Base-by-base conservation (phyloP, 2,329 filamentous ascomycete genomes). In the Neopestalotiopsis clavispora region DNA sequence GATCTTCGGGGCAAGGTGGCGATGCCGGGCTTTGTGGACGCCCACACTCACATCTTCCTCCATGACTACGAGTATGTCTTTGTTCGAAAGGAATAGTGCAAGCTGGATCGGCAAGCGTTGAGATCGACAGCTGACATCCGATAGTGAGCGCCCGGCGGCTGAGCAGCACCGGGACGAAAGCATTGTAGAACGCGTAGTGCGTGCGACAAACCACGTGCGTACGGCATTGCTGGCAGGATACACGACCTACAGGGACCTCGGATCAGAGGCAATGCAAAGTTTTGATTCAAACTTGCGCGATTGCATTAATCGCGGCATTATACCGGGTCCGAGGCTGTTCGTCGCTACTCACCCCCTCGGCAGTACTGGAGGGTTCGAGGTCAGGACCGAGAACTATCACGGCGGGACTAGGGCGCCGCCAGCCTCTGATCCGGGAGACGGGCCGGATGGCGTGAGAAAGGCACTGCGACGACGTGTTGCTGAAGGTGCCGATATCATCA, bases 151-250 rank as follows among this genome's bases (percentile, higher is more conserved):
- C 9, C 69, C 78, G 5, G 75, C 80, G 4, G 4, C 75, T 10
- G 66, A 84, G 52, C 88, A 90, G 73, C 86, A 88, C 77, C 84
- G 87, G 45, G 86, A 90, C 70, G 86, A 89, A 72, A 86, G 85
- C 68, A 76, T 86, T n/a, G 82, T 88, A 7, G 88, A 90, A 73
- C 80, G 87, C 28, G 81, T 84, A 30, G 82, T 90, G 62, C 84
- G 88, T 20, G 84, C 85, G 0, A 84, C 84, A 7, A 86, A 88
- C 69, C 84, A 88, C 70, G 83, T 82, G 69, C 84, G 84, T 59
- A 80, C 81, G 0, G 87, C 85, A 1, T 79, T 90, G 10, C 77
- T 86, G 23, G 86, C 87, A 0, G 88, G 88, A 6, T 90, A 86
- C 78, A 90, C 87, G 0, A 89, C 86, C 1, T 88, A 88, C 75